Conservation (phyloP, 2,329 filamentous ascomycete species). For the Thelonectria olida region DNA sequence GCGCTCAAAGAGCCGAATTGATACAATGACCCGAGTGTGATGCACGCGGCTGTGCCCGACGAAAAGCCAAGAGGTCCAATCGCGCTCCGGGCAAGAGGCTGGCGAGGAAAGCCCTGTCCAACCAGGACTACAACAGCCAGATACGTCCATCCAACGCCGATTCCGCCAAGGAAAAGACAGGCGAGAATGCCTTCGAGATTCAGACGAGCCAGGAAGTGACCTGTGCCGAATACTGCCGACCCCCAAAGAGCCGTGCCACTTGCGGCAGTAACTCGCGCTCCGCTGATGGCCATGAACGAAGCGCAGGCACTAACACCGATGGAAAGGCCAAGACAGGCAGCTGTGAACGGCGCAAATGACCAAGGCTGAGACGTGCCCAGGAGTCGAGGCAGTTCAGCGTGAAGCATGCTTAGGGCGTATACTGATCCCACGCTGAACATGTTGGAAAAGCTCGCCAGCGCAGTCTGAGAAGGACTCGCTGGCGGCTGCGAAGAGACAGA, state of each 20-base stretch:
- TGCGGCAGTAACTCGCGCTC: not conserved
- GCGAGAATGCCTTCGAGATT: not conserved
- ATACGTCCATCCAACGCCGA: constrained; percentile 17
- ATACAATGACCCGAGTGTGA: not conserved
- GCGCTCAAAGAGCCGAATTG: no score
- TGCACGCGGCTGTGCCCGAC: not conserved
- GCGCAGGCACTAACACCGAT: constrained; percentile 8
- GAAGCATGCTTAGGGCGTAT: constrained; percentile 11
- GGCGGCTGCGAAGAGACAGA: no score
- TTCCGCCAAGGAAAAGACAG: not conserved
- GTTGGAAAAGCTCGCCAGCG: constrained; percentile 9
- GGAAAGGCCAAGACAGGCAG: constrained; percentile 8
- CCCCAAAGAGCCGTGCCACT: constrained; percentile 13
- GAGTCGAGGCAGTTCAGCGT: constrained; percentile 5
- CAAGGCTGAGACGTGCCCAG: not conserved
- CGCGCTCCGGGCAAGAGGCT: constrained; percentile 11
- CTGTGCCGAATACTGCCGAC: not conserved
- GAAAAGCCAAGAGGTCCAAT: constrained; percentile 17
- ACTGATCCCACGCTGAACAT: constrained; percentile 18
- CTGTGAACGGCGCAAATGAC: constrained; percentile 10
- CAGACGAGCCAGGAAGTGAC: not conserved
- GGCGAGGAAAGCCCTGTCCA: constrained; percentile 9
- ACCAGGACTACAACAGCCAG: constrained; percentile 12
- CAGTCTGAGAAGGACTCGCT: no score
- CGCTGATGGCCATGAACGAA: not conserved